Base-by-base conservation (phyloP, 305 asterid genomes). In the Caryopteris hybrid region DNA sequence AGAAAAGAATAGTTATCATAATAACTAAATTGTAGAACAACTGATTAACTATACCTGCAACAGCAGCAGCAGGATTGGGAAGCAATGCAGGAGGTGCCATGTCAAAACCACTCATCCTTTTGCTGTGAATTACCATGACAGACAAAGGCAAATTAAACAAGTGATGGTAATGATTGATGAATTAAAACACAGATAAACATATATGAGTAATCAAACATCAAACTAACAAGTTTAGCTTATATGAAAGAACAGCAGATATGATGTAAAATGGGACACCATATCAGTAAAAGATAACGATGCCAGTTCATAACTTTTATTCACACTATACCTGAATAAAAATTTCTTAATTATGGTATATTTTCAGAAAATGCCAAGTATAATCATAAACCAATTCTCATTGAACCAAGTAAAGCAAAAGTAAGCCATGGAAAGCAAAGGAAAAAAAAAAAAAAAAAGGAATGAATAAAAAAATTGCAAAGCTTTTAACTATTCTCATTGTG, bases 61-160 rank as follows among this genome's bases (percentile, higher is more conserved):
- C 60, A 53, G 74, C 77, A 53, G 81, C 74, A 33, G 83, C 71
- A 62, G 88, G 74, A 76, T 84, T 86, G 56, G 95, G 80, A 64
- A 91, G 80, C 90, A 93, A 69, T 54, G 88, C 69, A 69, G 96
- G 88, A 62, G 99, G 99, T 66, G 96, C 96, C 99, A 94, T 88
- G 89, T 94, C 99, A 86, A 94, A 94, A 69, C 97, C 99, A 74
- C 99, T 94, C 77, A 78, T 84, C 88, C 97, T 89, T 85, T 91
- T 91, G 85, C 96, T 87, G 96, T 76, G 78, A 82, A 73, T 69
- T 66, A 74, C 29, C 70, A 60, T 79, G 69, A 78, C 65, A 36
- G 64, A 61, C 72, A 68, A 61, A 17, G 72, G 29, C 71, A 68
- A 25, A 66, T 36, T 42, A 70, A 71, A 76, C 66, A 71, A 61